Percentiles rank a stretch among this genome's conserved stretches.
These are phyloP conservation scores for Mortierella sp. DNA, from an alignment of 371 early-diverging fungal species.

Conservation along the genomic window DNA sequence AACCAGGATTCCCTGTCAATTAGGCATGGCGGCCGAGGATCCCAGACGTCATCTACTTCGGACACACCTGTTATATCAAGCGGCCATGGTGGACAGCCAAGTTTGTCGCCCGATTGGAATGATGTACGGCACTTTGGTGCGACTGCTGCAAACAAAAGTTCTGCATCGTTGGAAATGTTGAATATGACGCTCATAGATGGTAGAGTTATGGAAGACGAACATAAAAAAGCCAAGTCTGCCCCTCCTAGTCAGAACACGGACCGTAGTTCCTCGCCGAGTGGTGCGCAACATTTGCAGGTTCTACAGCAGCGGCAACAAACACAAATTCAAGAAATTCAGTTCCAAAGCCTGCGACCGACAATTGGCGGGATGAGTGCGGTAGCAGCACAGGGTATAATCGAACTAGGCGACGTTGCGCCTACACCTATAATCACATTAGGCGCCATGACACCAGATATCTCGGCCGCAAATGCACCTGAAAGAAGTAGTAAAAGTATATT, in stretches of 20 bases:
- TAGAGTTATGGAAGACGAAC: not conserved
- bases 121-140: not conserved
- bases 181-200: not conserved
- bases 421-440: slow-evolving; percentile 39
- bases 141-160: not conserved
- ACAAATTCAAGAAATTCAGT: slow-evolving; percentile 24
- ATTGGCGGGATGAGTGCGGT: slow-evolving; percentile 9
- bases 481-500: slow-evolving; percentile 8
- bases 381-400: not conserved
- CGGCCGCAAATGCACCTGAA: not conserved
- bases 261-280: not conserved
- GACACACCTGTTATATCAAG: not conserved
- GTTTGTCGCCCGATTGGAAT: slow-evolving; percentile 9
- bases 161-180: not conserved
- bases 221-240: not conserved
- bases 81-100: not conserved
- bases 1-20: slow-evolving; percentile 10
- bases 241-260: not conserved
- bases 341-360: slow-evolving; percentile 41
- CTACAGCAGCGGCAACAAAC: not conserved
- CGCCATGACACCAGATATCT: slow-evolving; percentile 13
- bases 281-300: not conserved
- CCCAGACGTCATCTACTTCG: not conserved
- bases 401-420: not conserved
- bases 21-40: no score